These are phyloP conservation scores for Anthracocystis setariae DNA, from an alignment of 1,284 basidiomycete genomes.

Conservation along the genomic window DNA sequence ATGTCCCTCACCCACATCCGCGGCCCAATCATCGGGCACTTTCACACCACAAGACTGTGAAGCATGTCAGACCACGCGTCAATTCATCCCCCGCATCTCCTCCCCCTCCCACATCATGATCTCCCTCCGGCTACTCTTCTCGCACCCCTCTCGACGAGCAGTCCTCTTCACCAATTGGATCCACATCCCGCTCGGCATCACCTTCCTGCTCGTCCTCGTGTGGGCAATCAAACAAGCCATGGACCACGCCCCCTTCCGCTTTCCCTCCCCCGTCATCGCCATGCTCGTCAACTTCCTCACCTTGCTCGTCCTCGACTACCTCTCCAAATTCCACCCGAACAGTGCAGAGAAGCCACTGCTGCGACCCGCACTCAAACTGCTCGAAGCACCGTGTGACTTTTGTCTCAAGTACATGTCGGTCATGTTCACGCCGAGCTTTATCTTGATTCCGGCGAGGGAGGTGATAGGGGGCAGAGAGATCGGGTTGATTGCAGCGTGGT, in stretches of 20 bases:
- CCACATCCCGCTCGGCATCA: conserved; percentile 55
- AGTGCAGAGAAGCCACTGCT: conserved; percentile 14
- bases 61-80: conserved; percentile 16
- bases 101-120: conserved; percentile 26
- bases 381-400: conserved; percentile 61
- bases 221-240: conserved; percentile 54
- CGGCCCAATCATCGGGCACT: not conserved
- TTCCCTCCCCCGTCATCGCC: conserved; percentile 54
- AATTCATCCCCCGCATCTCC: conserved; percentile 16
- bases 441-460: conserved; percentile 59
- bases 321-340: conserved; percentile 15
- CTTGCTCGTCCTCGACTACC: conserved; percentile 47
- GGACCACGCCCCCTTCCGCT: conserved; percentile 50
- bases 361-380: conserved; percentile 13
- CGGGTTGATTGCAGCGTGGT: conserved; percentile 56
- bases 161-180: conserved; percentile 57
- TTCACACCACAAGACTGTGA: conserved; percentile 10
- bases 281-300: conserved; percentile 48
- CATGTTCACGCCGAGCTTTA: conserved; percentile 60
- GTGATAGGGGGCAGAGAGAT: conserved; percentile 55
- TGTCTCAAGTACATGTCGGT: conserved; percentile 59
- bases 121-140: conserved; percentile 22
- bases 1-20: not conserved
- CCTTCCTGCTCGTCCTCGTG: conserved; percentile 37
- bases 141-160: conserved; percentile 14